Conservation (phyloP, 495 filamentous ascomycete species). For the Penicillium antarcticum region DNA sequence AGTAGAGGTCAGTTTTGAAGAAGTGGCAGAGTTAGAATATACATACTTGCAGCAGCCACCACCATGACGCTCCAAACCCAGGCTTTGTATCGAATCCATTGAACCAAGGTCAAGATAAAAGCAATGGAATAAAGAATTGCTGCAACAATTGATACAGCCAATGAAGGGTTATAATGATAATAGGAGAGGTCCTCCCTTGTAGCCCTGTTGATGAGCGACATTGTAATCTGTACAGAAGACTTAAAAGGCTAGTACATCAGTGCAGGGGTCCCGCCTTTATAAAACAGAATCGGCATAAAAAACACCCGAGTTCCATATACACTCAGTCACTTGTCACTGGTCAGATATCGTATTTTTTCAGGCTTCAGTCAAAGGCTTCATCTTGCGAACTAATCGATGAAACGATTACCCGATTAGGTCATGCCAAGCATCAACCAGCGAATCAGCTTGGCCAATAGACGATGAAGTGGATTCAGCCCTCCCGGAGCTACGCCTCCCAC, state of each 20-base stretch:
- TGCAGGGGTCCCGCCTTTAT: too few species aligned
- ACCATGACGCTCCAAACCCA: slow-evolving; percentile 48
- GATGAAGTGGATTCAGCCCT: too few species aligned
- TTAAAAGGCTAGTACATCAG: too few species aligned
- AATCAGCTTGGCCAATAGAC: too few species aligned
- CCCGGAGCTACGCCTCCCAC: too few species aligned
- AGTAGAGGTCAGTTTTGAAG: neutral
- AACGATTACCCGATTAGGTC: slow-evolving; percentile 1
- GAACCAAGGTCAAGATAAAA: slow-evolving; percentile 32
- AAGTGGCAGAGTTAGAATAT: neutral
- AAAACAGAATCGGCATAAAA: too few species aligned
- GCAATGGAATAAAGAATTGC: slow-evolving; percentile 42
- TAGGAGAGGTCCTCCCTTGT: neutral
- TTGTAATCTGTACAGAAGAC: neutral
- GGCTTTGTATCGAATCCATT: slow-evolving; percentile 38
- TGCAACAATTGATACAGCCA: slow-evolving; percentile 47
- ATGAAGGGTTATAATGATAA: slow-evolving; percentile 51
- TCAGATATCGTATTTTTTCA: too few species aligned
- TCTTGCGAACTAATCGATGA: neutral
- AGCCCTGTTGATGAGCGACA: neutral
- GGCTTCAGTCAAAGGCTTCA: neutral
- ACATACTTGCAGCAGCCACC: slow-evolving; percentile 40
- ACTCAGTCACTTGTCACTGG: too few species aligned
- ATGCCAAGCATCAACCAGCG: neutral
- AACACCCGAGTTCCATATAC: too few species aligned